Conservation (phyloP, 2,329 filamentous ascomycete species). For the Aspergillus aculeatinus region DNA sequence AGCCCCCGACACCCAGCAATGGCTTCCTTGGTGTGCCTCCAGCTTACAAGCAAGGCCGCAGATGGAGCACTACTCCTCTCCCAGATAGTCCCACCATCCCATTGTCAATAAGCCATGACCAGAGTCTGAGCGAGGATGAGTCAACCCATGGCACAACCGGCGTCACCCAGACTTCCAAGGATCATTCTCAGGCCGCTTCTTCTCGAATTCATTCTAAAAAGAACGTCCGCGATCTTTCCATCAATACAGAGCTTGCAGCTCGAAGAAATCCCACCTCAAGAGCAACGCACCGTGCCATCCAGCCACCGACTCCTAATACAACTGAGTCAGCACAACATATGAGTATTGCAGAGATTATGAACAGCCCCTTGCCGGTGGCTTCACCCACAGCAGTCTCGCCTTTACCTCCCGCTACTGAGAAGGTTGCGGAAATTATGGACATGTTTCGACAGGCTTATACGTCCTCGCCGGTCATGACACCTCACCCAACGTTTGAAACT, state of each 20-base stretch:
- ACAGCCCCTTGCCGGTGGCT: slow-evolving; percentile 36
- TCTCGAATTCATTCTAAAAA: slow-evolving; percentile 29
- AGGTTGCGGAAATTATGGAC: slow-evolving; percentile 43
- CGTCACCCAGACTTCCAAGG: background rate
- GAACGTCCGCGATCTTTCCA: slow-evolving; percentile 43
- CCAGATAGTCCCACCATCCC: slow-evolving; percentile 39
- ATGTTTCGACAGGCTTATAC: slow-evolving; percentile 41
- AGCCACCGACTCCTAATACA: slow-evolving; percentile 37
- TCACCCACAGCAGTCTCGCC: slow-evolving; percentile 27
- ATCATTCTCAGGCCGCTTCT: slow-evolving; percentile 7
- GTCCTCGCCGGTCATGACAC: slow-evolving; percentile 28
- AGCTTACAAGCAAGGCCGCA: slow-evolving; percentile 32
- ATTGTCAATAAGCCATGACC: slow-evolving; percentile 14
- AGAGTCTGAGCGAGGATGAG: slow-evolving; percentile 3
- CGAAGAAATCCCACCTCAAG: slow-evolving; percentile 30
- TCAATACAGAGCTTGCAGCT: slow-evolving; percentile 40
- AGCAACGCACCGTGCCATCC: slow-evolving; percentile 36
- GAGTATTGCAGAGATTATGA: slow-evolving; percentile 45
- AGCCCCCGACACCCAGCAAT: slow-evolving; percentile 12
- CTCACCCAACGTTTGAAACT: slow-evolving; percentile 41
- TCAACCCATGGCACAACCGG: background rate
- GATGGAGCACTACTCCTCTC: slow-evolving; percentile 34
- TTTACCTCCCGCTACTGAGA: slow-evolving; percentile 29
- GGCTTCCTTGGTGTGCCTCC: slow-evolving; percentile 32
- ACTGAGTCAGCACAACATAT: slow-evolving; percentile 27